Evolutionary conservation across 805 yeast genomes (phyloP), one percentile per base, ranked within the genome.

Genomic region (Scheffersomyces lignosus): DNA sequence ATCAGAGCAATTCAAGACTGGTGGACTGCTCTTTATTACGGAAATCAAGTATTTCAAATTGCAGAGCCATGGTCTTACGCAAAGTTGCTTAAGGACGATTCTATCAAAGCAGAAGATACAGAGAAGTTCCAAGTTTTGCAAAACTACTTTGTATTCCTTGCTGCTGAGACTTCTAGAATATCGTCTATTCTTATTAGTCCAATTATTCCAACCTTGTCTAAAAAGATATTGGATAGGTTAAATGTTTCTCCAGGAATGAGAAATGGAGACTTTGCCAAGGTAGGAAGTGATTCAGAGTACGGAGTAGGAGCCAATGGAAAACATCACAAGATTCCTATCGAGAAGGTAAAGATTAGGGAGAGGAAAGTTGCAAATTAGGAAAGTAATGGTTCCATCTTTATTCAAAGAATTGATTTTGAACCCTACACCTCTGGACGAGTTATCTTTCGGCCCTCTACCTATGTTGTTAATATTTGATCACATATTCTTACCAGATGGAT

Each of bases 51-150:
- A 22, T 71, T 89, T 44, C 95, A 87, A 52, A 64, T 59, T 1
- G 62, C 79, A 4, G 82, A 80, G 49, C 97, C 97, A 0, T 91
- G 98, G 98, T 58, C 64, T 6, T 62, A 70, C 33, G 64, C 64
- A 15, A 65, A 62, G 30, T 27, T 30, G 18, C 31, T 56, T 7
- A 47, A 48, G 26, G 32, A 43, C 6, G 49, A 51, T 1, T 43
- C 49, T 3, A 40, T 45, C 2, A 17, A 5, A 15, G 12, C 32
- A 1, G 58, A 58, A 6, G 47, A 48, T 12, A 39, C 39, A 4
- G 56, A 56, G 5, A 44, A 45, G 15, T 44, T 46, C 29, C 34
- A 39, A 18, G 29, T 45, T 1, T 18, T 60, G 16, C 61, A 51
- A 29, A 83, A 80, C 55, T 62, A 73, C 30, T 72, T 80, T 10